Base-by-base conservation (phyloP, 2,329 filamentous ascomycete genomes). In the Lecanoromycetidae sp. region DNA sequence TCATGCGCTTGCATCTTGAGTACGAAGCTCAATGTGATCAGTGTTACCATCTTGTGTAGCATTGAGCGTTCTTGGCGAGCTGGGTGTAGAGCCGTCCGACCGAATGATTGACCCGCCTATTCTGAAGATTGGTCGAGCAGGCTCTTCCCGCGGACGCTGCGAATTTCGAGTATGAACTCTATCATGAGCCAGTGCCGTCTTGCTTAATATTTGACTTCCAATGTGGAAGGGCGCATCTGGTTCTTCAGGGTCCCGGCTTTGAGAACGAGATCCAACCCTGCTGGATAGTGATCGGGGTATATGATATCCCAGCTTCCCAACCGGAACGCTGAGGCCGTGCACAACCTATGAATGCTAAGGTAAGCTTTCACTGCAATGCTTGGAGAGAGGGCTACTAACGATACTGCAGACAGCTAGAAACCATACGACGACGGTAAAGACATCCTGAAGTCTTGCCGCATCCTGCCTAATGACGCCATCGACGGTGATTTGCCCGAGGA, bases 361-460 rank as follows among this genome's bases (percentile, higher is more conserved):
- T 8, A 10, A 15, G 26, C n/a, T n/a, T n/a, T n/a, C n/a, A n/a
- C n/a, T n/a, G n/a, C 17, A 12, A 2, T 8, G 20, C 27, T 20
- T 22, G 35, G 5, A 9, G 19, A 23, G 35, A 37, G 8, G 12
- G n/a, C 17, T 10, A 43, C 40, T 10, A 20, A 43, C 83, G 50
- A 94, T 81, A 55, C 84, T 91, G 64, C 83, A 90, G 19, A 91
- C 77, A 6, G 78, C 74, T 42, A 94, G 64, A 58, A 94, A 94
- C 87, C 87, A 94, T 17, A 94, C 81, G 0, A 94, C 76, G 1
- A 90, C 71, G 1, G 71, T 71, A 44, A 86, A 74, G 0, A 77
- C 71, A 53, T 93, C 84, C 4, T 70, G 70, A 1, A 94, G 66
- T 6, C 74, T 65, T 26, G 66, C 64, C 0, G 86, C 81, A 58